Evolutionary conservation across 2,329 filamentous ascomycete species (phyloP), one percentile per base, ranked within the genome.

Genomic region (Pseudogymnoascus sp.): DNA sequence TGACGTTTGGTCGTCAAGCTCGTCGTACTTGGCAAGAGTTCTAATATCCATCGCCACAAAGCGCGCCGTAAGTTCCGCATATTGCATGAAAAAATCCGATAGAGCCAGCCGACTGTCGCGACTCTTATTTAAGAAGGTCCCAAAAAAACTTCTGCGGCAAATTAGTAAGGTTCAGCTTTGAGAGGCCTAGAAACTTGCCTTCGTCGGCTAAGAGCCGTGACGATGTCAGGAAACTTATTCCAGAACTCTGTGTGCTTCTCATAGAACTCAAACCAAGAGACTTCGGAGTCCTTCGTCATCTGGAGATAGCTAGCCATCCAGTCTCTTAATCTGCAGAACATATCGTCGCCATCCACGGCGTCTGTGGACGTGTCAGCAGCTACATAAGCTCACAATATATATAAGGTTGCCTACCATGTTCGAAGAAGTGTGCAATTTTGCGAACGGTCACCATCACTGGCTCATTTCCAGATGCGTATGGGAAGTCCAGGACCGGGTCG

Each of bases 251-350:
- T 75, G 64, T 85, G 74, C 34, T 75, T 74, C 14, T 71, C 72
- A 63, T 77, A 81, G 1, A 79, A 78, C 26, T 79, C 74, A n/a
- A 77, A 70, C 5, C 79, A 75, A 2, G 69, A 68, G 10, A 74
- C 70, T 23, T 73, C 69, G 16, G 74, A 73, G 18, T 69, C 68
- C 36, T 69, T 71, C 37, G 77, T 75, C 67, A 77, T 81, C 21
- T 66, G 66, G 21, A 86, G 67, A 69, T 80, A 84, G 14, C 71
- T 73, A 6, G 78, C 75, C 23, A 86, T 76, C 83, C 83, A 87
- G 5, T 73, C 72, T 16, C 77, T 73, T 12, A 87, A 64, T 60
- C 74, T 73, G 16, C 73, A 69, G 18, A 84, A 71, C 23, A 80
- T 75, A 11, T 76, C 73, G 16, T 79, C 77, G 34, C 81, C 79